These are phyloP conservation scores for Fraxinus angustifolia DNA, from an alignment of 305 asterid species.

Conservation along the genomic window DNA sequence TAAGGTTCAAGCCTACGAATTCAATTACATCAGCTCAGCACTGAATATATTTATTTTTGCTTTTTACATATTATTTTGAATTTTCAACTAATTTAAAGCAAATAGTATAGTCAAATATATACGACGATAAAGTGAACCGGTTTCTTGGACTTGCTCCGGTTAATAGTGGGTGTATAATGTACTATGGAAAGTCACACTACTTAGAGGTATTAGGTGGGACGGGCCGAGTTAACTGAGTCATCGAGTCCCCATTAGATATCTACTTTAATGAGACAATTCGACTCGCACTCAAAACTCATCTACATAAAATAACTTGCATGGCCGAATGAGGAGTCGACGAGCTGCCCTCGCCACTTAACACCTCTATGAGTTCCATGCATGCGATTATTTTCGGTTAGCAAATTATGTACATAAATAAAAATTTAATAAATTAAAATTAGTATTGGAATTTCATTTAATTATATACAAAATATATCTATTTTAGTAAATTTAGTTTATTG, in stretches of 20 bases:
- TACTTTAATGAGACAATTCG: too few relatives aligned
- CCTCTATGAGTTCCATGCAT: neutral
- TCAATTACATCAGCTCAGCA: neutral
- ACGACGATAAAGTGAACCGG: neutral
- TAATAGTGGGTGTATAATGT: neutral
- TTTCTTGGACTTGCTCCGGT: neutral
- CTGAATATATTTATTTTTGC: neutral
- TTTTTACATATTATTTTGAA: neutral
- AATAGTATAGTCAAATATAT: neutral
- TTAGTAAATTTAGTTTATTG: too few relatives aligned
- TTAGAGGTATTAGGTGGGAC: too few relatives aligned
- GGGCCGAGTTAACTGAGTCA: neutral
- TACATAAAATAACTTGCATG: neutral
- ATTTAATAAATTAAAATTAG: too few relatives aligned
- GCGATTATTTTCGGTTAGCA: neutral
- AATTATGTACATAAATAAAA: too few relatives aligned
- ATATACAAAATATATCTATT: too few relatives aligned
- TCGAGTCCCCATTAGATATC: neutral
- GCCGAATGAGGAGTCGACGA: neutral
- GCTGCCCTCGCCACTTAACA: neutral
- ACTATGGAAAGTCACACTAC: neutral
- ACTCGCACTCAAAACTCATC: neutral
- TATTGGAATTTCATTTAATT: neutral
- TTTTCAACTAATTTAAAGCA: neutral
- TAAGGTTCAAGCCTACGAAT: neutral